Conservation (phyloP, 2,329 filamentous ascomycete species). For the Spiromastix sp. region DNA sequence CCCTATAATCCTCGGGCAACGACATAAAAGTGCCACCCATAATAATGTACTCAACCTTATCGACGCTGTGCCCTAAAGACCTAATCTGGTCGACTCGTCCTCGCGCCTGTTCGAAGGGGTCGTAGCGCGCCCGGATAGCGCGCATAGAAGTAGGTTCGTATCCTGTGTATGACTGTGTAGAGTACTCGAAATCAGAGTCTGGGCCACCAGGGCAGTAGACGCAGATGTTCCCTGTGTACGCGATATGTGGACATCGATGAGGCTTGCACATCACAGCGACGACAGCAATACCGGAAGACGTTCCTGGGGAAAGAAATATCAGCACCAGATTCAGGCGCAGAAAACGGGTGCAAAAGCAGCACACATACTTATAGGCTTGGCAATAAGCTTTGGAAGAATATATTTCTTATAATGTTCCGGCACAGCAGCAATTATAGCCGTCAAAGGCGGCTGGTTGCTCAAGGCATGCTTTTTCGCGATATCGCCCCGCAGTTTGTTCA, state of each 20-base stretch:
- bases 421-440: conserved; percentile 93
- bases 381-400: conserved; percentile 88
- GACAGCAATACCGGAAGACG: conserved; percentile 92
- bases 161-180: conserved; percentile 95
- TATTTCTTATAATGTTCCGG: conserved; percentile 99
- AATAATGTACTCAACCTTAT: conserved; percentile 99
- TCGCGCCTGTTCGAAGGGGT: conserved; percentile 93
- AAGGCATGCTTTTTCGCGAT: conserved; percentile 89
- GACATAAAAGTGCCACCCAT: conserved; percentile 99
- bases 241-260: conserved; percentile 92
- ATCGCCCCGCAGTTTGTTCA: conserved; percentile 78
- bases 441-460: conserved; percentile 78
- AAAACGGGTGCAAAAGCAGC: not conserved
- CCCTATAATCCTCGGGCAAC: conserved; percentile 73
- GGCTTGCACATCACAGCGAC: conserved; percentile 99
- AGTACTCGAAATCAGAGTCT: conserved; percentile 98
- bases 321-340: not conserved
- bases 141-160: conserved; percentile 99
- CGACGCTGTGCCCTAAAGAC: conserved; percentile 87
- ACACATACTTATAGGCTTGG: conserved; percentile 77
- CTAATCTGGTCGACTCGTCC: conserved; percentile 96
- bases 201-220: conserved; percentile 97
- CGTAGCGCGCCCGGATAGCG: conserved; percentile 90
- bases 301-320: conserved; percentile 43
- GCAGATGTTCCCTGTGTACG: conserved; percentile 97